These are phyloP conservation scores for Metschnikowia borealis DNA, from an alignment of 805 yeast species.

Conservation along the genomic window DNA sequence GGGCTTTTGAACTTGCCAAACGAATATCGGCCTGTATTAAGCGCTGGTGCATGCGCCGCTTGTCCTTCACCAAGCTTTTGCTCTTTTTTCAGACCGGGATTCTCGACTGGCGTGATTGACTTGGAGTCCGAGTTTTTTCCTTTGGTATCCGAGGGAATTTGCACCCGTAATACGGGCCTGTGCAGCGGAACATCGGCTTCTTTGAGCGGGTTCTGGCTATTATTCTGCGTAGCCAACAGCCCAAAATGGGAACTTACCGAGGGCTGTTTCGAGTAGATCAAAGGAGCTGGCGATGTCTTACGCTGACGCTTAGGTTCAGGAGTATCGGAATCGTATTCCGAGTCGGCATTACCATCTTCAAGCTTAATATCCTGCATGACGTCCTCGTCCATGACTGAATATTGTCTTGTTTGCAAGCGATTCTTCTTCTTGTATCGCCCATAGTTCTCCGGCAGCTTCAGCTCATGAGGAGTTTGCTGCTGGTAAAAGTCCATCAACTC, in stretches of 20 bases:
- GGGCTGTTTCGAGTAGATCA: slow-evolving; percentile 14
- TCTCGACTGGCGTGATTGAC: slow-evolving; percentile 43
- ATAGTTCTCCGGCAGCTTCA: slow-evolving; percentile 61
- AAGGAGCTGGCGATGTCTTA: slow-evolving; percentile 9
- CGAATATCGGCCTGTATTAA: slow-evolving; percentile 10
- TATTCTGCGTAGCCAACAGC: slow-evolving; percentile 3
- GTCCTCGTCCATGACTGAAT: slow-evolving; percentile 18
- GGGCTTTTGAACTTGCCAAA: slow-evolving; percentile 19
- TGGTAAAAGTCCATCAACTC: slow-evolving; percentile 24
- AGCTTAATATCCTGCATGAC: slow-evolving; percentile 18
- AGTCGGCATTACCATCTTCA: slow-evolving; percentile 15
- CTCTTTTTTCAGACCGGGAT: slow-evolving; percentile 10
- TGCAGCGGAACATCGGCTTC: slow-evolving; percentile 17
- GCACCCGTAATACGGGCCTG: slow-evolving; percentile 60
- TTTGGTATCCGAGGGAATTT: slow-evolving; percentile 53
- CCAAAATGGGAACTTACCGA: slow-evolving; percentile 12
- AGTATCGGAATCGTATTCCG: slow-evolving; percentile 33
- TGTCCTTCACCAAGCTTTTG: slow-evolving; percentile 4
- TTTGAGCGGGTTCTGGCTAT: not conserved
- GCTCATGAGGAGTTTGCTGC: slow-evolving; percentile 45
- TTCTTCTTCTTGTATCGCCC: slow-evolving; percentile 51
- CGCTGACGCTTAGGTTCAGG: slow-evolving; percentile 33
- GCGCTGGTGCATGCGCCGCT: slow-evolving; percentile 7
- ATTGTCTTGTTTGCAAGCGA: slow-evolving; percentile 18
- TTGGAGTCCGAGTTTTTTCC: slow-evolving; percentile 23